A percentile compares a stretch with the other conserved stretches of the same genome.
Conservation (phyloP, 768 basidiomycete species). For the Gymnopilus junonius region DNA sequence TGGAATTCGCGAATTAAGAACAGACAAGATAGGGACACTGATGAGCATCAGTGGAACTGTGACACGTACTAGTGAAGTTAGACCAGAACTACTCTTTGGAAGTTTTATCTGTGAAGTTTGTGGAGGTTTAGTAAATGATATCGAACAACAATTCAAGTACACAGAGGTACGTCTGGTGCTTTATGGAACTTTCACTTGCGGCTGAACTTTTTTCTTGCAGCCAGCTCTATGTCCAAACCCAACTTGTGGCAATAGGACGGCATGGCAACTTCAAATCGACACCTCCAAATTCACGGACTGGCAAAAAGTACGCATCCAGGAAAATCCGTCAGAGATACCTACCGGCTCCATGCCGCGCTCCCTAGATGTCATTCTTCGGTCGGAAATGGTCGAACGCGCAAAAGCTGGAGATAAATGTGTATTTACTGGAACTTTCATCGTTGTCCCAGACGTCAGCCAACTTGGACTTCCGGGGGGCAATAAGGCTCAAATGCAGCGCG, state of each 20-base stretch:
- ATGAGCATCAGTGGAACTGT: slow-evolving; percentile 98
- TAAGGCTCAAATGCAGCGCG: slow-evolving; percentile 86
- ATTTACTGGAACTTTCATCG: slow-evolving; percentile 97
- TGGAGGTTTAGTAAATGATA: slow-evolving; percentile 82
- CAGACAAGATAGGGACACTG: slow-evolving; percentile 91
- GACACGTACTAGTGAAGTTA: slow-evolving; percentile 95
- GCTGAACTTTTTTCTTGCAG: slow-evolving; percentile 43
- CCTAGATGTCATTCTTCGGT: slow-evolving; percentile 92
- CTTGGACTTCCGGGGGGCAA: slow-evolving; percentile 95
- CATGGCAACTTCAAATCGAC: slow-evolving; percentile 96
- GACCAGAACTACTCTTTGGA: slow-evolving; percentile 92
- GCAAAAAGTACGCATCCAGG: slow-evolving; percentile 99
- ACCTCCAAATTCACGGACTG: slow-evolving; percentile 97
- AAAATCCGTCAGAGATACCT: slow-evolving; percentile 98
- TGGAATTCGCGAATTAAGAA: slow-evolving; percentile 91
- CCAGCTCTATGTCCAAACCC: slow-evolving; percentile 94
- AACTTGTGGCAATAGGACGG: slow-evolving; percentile 86
- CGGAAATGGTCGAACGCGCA: slow-evolving; percentile 96
- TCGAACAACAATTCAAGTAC: slow-evolving; percentile 99
- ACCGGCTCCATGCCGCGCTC: slow-evolving; percentile 99
- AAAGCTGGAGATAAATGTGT: slow-evolving; percentile 99
- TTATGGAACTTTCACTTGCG: background rate
- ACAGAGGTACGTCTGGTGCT: slow-evolving; percentile 71
- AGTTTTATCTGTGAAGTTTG: slow-evolving; percentile 94
- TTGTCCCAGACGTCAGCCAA: slow-evolving; percentile 97